Conservation (phyloP, 805 yeast genomes). For the Yarrowia sp. region DNA sequence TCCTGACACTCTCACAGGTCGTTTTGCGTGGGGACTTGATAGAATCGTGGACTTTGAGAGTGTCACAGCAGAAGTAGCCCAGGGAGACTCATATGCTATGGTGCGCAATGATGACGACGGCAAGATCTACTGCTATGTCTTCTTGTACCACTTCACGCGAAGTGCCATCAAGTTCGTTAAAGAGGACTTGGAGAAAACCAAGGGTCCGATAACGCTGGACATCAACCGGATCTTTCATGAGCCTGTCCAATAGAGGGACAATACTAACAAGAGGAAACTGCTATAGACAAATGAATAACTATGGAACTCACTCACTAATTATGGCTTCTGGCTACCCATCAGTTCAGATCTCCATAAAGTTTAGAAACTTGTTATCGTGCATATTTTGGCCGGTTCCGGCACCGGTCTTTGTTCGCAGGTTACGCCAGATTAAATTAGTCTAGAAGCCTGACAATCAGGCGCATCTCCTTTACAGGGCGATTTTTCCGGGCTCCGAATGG, state of each 20-base stretch:
- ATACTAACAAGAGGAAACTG: too few relatives aligned
- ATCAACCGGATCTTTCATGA: not conserved
- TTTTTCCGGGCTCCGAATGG: not conserved
- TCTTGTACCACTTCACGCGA: not conserved
- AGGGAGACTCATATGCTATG: constrained; percentile 3
- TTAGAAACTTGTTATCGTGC: constrained; percentile 3
- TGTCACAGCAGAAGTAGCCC: not conserved
- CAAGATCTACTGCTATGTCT: constrained; percentile 9
- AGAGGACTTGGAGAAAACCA: not conserved
- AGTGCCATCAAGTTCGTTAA: not conserved
- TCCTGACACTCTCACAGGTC: constrained; percentile 4
- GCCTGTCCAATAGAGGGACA: not conserved
- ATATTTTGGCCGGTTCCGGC: constrained; percentile 17
- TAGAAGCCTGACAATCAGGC: constrained; percentile 12
- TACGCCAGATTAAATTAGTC: constrained; percentile 18
- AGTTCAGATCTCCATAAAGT: not conserved
- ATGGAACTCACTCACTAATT: too few relatives aligned
- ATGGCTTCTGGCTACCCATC: too few relatives aligned
- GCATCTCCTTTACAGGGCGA: not conserved
- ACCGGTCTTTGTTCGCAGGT: constrained; percentile 4
- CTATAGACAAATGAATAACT: not conserved
- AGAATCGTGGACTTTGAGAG: not conserved
- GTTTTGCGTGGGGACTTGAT: constrained; percentile 12
- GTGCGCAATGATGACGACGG: not conserved
- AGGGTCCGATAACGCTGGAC: not conserved